These are phyloP conservation scores for Agaricus blazei DNA, from an alignment of 768 basidiomycete species.

Conservation along the genomic window DNA sequence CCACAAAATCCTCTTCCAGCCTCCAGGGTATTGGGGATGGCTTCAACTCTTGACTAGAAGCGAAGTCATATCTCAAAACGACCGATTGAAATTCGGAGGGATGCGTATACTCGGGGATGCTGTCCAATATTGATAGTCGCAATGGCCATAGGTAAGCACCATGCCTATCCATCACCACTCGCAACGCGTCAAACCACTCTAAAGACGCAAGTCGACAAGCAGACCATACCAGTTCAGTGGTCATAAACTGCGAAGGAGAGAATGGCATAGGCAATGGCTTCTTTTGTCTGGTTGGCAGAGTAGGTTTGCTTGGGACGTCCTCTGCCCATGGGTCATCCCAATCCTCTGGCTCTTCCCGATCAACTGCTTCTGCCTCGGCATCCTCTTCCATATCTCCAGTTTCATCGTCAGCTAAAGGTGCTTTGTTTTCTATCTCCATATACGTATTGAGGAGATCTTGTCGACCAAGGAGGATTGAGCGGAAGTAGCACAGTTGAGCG, in stretches of 20 bases:
- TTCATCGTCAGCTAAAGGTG: constrained; percentile 27
- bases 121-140: constrained; percentile 65
- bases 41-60: constrained; percentile 38
- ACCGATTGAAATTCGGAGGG: constrained; percentile 58
- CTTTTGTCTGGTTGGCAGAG: constrained; percentile 23
- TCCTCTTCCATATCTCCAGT: not conserved
- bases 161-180: constrained; percentile 55
- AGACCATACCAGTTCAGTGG: constrained; percentile 46
- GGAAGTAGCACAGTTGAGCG: constrained; percentile 59
- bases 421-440: constrained; percentile 48
- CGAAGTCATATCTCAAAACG: constrained; percentile 56
- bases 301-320: constrained; percentile 21
- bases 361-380: constrained; percentile 33
- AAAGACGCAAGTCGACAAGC: constrained; percentile 65
- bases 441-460: constrained; percentile 72
- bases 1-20: constrained; percentile 52
- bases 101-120: constrained; percentile 68
- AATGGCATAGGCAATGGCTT: constrained; percentile 34
- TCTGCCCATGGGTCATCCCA: constrained; percentile 79
- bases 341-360: constrained; percentile 52
- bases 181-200: constrained; percentile 54
- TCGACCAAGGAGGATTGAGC: constrained; percentile 61
- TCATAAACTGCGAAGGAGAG: constrained; percentile 60
- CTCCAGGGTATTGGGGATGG: constrained; percentile 40
- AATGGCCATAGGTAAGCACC: constrained; percentile 54